Conservation (phyloP, 2,329 filamentous ascomycete genomes). For the Pestalotiopsis sp. region DNA sequence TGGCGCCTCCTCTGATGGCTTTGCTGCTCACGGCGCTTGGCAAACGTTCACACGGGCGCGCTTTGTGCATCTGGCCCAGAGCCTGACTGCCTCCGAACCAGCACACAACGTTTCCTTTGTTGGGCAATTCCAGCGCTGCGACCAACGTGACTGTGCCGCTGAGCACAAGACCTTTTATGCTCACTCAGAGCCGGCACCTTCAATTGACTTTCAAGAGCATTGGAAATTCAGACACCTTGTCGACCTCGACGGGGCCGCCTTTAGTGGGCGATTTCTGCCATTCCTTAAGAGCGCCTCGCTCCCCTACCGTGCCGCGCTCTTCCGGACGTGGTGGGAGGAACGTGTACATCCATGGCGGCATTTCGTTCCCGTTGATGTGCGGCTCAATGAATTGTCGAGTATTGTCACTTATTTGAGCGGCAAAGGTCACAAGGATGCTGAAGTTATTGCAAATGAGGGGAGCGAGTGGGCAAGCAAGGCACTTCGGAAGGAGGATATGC, state of each 20-base stretch:
- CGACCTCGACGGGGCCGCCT: slow-evolving; percentile 60
- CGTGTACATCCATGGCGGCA: slow-evolving; percentile 64
- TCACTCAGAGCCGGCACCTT: slow-evolving; percentile 21
- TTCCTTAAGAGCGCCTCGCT: slow-evolving; percentile 56
- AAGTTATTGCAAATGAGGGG: slow-evolving; percentile 54
- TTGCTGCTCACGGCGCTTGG: slow-evolving; percentile 55
- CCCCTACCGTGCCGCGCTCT: slow-evolving; percentile 63
- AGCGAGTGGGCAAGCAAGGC: slow-evolving; percentile 58
- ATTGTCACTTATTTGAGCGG: slow-evolving; percentile 32
- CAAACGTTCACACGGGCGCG: slow-evolving; percentile 61
- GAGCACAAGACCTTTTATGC: slow-evolving; percentile 35
- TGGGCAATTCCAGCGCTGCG: slow-evolving; percentile 38
- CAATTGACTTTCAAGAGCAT: slow-evolving; percentile 37
- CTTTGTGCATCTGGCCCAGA: slow-evolving; percentile 57
- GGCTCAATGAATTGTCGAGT: slow-evolving; percentile 28
- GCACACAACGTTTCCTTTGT: slow-evolving; percentile 39
- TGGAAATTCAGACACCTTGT: slow-evolving; percentile 56
- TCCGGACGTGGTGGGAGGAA: slow-evolving; percentile 67
- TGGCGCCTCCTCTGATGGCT: slow-evolving; percentile 54
- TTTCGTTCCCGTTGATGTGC: slow-evolving; percentile 63
- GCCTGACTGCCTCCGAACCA: slow-evolving; percentile 14
- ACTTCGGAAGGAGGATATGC: slow-evolving; percentile 60
- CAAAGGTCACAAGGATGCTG: slow-evolving; percentile 36
- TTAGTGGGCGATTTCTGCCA: slow-evolving; percentile 50
- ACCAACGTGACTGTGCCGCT: slow-evolving; percentile 33